These are phyloP conservation scores for Centrapalus pauciflorus DNA, from an alignment of 129 eudicot species.

Conservation along the genomic window DNA sequence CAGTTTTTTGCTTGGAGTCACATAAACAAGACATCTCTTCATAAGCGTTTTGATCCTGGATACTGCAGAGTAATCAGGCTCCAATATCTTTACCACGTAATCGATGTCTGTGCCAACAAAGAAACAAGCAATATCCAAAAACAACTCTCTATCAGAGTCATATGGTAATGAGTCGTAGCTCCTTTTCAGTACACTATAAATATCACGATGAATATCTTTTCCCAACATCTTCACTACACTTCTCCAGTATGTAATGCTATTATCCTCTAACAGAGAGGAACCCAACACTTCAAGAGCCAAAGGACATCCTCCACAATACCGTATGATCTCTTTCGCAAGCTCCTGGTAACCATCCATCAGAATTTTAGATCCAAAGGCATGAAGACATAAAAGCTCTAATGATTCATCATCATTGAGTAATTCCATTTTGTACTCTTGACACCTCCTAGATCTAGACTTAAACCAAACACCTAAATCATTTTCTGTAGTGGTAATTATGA, in stretches of 20 bases:
- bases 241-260: background rate
- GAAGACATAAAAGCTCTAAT: conserved; percentile 13
- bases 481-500: conserved; percentile 22
- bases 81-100: conserved; percentile 2
- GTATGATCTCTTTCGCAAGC: background rate
- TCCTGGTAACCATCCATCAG: background rate
- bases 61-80: background rate
- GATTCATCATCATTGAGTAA: conserved; percentile 15
- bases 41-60: conserved; percentile 22
- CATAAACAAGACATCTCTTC: conserved; percentile 18
- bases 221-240: background rate
- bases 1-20: conserved; percentile 6
- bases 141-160: background rate
- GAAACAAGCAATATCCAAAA: conserved; percentile 20
- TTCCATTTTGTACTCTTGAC: background rate
- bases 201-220: background rate
- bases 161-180: conserved; percentile 15
- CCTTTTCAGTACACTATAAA: background rate
- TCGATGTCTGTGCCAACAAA: conserved; percentile 6
- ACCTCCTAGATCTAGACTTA: background rate
- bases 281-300: conserved; percentile 27
- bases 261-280: background rate
- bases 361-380: conserved; percentile 21
- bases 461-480: background rate
- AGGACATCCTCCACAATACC: conserved; percentile 25